phyloP scores from a whole-genome alignment of 768 basidiomycete genomes.

The Tulasnella sp. region DNA sequence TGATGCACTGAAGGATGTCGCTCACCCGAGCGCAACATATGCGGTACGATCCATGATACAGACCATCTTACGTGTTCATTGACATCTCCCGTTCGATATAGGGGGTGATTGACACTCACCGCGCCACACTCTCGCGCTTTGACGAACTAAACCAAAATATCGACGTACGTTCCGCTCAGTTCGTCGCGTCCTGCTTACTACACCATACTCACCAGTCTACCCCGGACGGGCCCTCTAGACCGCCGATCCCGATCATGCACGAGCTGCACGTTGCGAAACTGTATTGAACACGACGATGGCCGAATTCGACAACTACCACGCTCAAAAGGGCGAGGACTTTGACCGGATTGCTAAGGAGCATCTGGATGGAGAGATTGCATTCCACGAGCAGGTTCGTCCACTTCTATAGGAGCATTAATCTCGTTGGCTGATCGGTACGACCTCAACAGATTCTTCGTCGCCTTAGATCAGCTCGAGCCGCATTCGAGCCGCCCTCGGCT shows the following conservation, averaged over 20 bases:
- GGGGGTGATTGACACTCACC: conserved; percentile 70
- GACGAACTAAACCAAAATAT: conserved; percentile 40
- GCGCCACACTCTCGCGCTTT: conserved; percentile 59
- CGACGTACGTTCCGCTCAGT: conserved; percentile 29
- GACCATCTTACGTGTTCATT: conserved; percentile 2
- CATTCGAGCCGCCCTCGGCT: conserved; percentile 41
- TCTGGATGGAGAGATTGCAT: conserved; percentile 68
- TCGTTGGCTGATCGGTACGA: too few relatives aligned
- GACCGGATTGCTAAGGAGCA: conserved; percentile 51
- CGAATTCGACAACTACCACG: conserved; percentile 74
- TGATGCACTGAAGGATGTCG: conserved; percentile 64
- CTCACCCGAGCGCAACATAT: conserved; percentile 66
- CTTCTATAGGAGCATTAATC: not conserved
- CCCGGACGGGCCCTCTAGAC: not conserved
- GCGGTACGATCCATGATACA: conserved; percentile 38
- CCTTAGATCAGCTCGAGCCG: conserved; percentile 46
- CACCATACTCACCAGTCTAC: conserved; percentile 14
- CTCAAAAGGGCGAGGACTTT: conserved; percentile 67
- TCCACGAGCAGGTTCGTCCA: conserved; percentile 56
- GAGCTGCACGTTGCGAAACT: conserved; percentile 73
- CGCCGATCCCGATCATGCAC: conserved; percentile 43
- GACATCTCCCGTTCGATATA: conserved; percentile 28
- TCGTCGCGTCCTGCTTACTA: not conserved
- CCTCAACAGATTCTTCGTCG: conserved; percentile 34
- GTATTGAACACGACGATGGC: conserved; percentile 84